These are phyloP conservation scores for Agrocybe praecox DNA, from an alignment of 768 basidiomycete species.

Conservation along the genomic window DNA sequence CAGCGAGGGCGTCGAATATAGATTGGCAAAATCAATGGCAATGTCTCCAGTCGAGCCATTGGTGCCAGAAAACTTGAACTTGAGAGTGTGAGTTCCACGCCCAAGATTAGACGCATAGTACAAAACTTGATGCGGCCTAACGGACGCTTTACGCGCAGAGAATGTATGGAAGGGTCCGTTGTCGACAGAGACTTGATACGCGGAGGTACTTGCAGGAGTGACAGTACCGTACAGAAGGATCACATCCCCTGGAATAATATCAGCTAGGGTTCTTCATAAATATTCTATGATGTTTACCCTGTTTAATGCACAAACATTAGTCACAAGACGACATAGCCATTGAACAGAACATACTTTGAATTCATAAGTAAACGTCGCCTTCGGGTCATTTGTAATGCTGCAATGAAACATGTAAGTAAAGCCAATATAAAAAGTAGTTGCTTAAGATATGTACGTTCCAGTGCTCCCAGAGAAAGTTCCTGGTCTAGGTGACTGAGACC, in stretches of 20 bases:
- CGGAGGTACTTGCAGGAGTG: conserved; percentile 9
- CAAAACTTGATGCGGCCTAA: conserved; percentile 14
- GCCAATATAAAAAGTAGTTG: neutral
- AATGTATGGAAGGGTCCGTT: conserved; percentile 11
- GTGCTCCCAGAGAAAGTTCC: conserved; percentile 44
- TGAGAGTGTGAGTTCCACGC: conserved; percentile 15
- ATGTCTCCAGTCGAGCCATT: conserved; percentile 15
- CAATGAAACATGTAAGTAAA: neutral
- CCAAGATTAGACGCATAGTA: conserved; percentile 20
- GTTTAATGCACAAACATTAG: neutral
- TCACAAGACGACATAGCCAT: neutral
- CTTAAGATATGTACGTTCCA: conserved; percentile 36
- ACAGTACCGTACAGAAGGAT: conserved; percentile 47
- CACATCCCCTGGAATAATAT: conserved; percentile 34
- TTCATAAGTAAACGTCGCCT: conserved; percentile 34
- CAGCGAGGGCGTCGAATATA: conserved; percentile 22
- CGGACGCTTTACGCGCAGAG: conserved; percentile 15
- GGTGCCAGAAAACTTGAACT: conserved; percentile 14
- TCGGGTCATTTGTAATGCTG: conserved; percentile 34
- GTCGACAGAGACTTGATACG: conserved; percentile 12
- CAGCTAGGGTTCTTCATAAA: neutral
- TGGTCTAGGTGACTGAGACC: conserved; percentile 33
- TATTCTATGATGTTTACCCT: conserved; percentile 4
- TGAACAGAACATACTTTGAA: conserved; percentile 36
- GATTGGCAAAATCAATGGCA: conserved; percentile 21